Base-by-base conservation (phyloP, 164 flowering plant species). In the Nelumbo lutea region DNA sequence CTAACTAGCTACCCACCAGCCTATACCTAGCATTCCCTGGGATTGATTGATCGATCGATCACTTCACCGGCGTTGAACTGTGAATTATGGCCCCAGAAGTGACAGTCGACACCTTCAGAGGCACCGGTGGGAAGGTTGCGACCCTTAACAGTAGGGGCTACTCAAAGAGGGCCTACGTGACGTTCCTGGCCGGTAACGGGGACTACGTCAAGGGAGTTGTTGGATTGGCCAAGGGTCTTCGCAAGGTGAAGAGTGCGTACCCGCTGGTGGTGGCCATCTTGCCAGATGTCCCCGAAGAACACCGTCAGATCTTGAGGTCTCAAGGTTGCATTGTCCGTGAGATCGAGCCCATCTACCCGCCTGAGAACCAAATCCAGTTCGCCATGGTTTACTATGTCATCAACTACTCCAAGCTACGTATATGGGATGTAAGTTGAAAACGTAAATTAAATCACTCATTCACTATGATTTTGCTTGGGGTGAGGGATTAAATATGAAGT, bases 341-440 rank as follows among this genome's bases (percentile, higher is more conserved):
- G 71, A 73, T 73, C 58, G 68, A 62, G 42, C 75, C 75, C 2
- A 68, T 73, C 6, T 67, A 73, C 58, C 75, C 75, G 9, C 75
- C 75, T 0, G 75, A 67, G 8, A 73, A 62, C 71, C 71, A 73
- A 42, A 57, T 63, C n/a, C 71, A 73, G 14, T 73, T 73, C 51
- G 64, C 75, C 63, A 67, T 67, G 71, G 71, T 71, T 2, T 73
- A 73, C 68, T 73, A 67, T 15, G 75, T 73, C 63, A 73, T 73
- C 71, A 73, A 73, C 67, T 73, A 73, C 63, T 73, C 75, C 63
- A 73, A 73, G 75, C 75, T 73, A 3, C 70, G 75, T n/a, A 73
- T 73, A 61, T 73, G 75, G 75, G 14, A 68, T 62, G 75, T 73
- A 68, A 60, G 75, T 42, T 10, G 6, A 27, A 6, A 1, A 42